Base-by-base conservation (phyloP, 2,329 filamentous ascomycete species). In the Colletotrichum limetticola region DNA sequence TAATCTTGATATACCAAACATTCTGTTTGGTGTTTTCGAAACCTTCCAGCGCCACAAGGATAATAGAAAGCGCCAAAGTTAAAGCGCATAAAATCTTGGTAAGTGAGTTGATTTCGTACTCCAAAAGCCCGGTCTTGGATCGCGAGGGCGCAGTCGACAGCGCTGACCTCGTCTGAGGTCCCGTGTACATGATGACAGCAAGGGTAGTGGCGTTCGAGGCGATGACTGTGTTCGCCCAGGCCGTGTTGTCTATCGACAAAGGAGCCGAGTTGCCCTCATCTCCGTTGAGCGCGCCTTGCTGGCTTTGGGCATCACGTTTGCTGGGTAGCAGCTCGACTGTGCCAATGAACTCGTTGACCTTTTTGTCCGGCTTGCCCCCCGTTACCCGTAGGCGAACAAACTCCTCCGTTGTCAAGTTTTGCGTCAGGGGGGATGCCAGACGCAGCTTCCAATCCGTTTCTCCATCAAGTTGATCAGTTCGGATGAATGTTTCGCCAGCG, bases 391-490 rank as follows among this genome's bases (percentile, higher is more conserved):
- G 84, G 22, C 90, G 87, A 65, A 91, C 87, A 74, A 98, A 91
- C 76, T 98, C 94, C 58, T 90, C 89, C 1, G 92, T 84, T 0
- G 91, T 84, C 24, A 99, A 85, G n/a, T 86, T 89, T 79, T 99
- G 97, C 0, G 95, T 96, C 30, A 98, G 83, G 0, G 94, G 91
- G 14, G 95, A 97, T 1, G 97, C 95, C 46, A 98, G 83, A 35
- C 97, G 92, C 69, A 99, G 86, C 83, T 99, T 99, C 97, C 97
- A 99, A 80, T 99, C 97, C 0, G 97, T 99, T 84, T 99, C 97
- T 77, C 97, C 97, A 79, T 99, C 97, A 11, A 99, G 88, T 80
- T 99, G 97, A 82, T 99, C 97, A 2, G 97, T 99, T 73, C 97
- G 91, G 79, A 99, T 98, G 79, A 99, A 99, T 0, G 96, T 96